Evolutionary conservation across 2,329 filamentous ascomycete genomes (phyloP), one percentile per base, ranked within the genome.

Genomic region (Calonectria naviculata): DNA sequence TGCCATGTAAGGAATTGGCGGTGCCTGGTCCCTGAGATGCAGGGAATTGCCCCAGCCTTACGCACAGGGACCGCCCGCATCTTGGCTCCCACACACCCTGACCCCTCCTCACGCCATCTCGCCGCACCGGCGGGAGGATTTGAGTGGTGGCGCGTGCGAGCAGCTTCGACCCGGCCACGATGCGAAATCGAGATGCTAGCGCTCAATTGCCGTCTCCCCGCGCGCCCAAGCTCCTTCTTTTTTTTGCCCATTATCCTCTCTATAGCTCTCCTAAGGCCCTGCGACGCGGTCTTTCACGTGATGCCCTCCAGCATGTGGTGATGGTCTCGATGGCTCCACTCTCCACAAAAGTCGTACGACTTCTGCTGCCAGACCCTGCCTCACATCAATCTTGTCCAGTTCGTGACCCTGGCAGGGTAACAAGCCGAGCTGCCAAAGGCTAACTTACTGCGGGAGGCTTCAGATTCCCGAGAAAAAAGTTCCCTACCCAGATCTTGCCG

Each of bases 311-410:
- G 5, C 52, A 61, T 67, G 56, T 67, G 64, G 34, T 56, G 49
- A 66, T 49, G 60, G 67, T 60, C 41, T 21, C 42, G 24, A 34
- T n/a, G 52, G 58, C 68, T 56, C 68, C 68, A 70, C 67, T 61
- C 52, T 64, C 60, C 47, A 65, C 52, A 49, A 65, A 41, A 63
- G 63, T 68, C 67, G 67, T 69, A 65, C 61, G 61, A 49, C 47
- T 58, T 69, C 67, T 60, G 67, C 61, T 26, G 19, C 28, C 36
- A n/a, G 9, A 47, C 63, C 60, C 47, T 58, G 60, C 34, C 38
- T 41, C 63, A 38, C 52, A 58, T 58, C 52, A 36, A 24, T 58
- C 52, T 56, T 26, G 49, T 21, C 49, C 29, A 63, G 41, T n/a
- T 38, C 41, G 26, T 36, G 19, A 26, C 28, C 64, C 34, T 21